Conservation (phyloP, 73 alveolate genomes). For the Tetrahymena thermophila region DNA sequence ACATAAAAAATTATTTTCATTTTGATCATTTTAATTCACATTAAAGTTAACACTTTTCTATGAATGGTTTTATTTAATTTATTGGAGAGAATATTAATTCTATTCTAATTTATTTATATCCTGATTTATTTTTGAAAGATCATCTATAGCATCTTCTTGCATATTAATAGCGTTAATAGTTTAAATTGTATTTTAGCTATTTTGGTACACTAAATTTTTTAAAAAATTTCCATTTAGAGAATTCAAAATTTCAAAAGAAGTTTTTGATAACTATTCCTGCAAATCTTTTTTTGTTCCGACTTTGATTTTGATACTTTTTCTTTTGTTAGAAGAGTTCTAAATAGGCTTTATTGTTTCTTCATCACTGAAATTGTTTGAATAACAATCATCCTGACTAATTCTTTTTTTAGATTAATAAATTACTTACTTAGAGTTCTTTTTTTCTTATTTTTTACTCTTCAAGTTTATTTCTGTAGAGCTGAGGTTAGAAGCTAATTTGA, state of each 20-base stretch:
- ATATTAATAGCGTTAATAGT: not conserved
- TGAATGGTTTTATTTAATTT: not conserved
- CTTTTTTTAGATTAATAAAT: not conserved
- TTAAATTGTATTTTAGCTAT: not conserved
- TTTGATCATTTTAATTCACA: not conserved
- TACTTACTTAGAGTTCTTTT: not conserved
- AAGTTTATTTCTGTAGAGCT: not conserved
- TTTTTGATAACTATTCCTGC: not conserved
- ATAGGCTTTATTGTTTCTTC: not conserved
- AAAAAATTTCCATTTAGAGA: too few species aligned
- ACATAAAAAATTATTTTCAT: not conserved
- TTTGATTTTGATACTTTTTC: not conserved
- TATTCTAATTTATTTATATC: not conserved
- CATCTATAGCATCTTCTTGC: not conserved
- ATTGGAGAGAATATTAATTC: too few species aligned
- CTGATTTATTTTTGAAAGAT: not conserved
- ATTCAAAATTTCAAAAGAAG: not conserved
- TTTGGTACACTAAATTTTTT: too few species aligned
- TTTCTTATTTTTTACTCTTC: not conserved
- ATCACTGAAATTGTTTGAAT: not conserved
- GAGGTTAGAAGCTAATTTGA: not conserved
- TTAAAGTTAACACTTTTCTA: not conserved
- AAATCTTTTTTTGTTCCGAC: not conserved
- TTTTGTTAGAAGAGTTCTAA: not conserved
- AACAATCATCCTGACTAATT: not conserved